Evolutionary conservation across 352 stramenopile species (phyloP).

Genomic region (Phytophthora vignae): DNA sequence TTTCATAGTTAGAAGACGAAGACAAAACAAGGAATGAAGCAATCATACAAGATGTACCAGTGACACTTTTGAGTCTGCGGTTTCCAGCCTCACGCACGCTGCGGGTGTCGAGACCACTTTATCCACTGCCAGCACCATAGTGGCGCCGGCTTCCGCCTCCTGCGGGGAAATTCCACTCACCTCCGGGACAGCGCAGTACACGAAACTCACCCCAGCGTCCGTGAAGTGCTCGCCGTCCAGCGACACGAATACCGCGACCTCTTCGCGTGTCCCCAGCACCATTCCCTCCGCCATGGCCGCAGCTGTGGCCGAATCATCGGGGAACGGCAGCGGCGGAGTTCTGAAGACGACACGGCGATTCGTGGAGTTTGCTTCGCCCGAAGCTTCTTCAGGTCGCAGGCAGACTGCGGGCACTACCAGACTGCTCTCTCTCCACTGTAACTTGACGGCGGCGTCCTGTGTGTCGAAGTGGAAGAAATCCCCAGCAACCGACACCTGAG

Average conservation of each 20-base stretch:
- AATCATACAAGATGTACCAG: constrained; percentile 26
- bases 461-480: constrained; percentile 74
- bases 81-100: constrained; percentile 34
- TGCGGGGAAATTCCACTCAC: constrained; percentile 20
- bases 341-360: constrained; percentile 56
- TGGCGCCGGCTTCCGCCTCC: constrained; percentile 30
- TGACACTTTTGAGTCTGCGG: constrained; percentile 22
- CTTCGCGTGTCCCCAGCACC: constrained; percentile 41
- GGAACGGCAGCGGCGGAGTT: constrained; percentile 51
- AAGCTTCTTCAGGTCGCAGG: constrained; percentile 15
- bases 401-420: constrained; percentile 45
- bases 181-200: constrained; percentile 34
- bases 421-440: constrained; percentile 55
- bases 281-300: constrained; percentile 39
- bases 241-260: constrained; percentile 61
- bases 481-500: constrained; percentile 52
- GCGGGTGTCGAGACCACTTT: constrained; percentile 23
- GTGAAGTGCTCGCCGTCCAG: constrained; percentile 60
- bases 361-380: constrained; percentile 7
- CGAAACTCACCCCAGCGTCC: constrained; percentile 29
- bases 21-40: background rate
- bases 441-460: constrained; percentile 51
- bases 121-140: constrained; percentile 30
- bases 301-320: constrained; percentile 25
- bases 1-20: constrained; percentile 3